Evolutionary conservation across 169 alveolate species (phyloP).

Genomic region (Amoebophrya sp.): DNA sequence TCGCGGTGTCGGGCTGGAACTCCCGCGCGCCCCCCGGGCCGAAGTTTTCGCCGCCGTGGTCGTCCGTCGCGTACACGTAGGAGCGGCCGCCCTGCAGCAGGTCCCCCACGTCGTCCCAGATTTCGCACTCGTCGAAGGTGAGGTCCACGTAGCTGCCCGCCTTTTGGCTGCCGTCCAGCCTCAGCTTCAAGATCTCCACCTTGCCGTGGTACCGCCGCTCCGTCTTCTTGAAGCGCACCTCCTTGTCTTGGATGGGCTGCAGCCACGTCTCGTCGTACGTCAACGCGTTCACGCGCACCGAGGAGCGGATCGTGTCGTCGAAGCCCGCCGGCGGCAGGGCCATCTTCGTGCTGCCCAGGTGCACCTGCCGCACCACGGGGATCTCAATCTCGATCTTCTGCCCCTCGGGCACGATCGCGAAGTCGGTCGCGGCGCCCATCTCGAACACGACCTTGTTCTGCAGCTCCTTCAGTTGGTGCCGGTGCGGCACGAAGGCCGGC

Average conservation of each 20-base stretch:
- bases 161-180: neutral
- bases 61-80: neutral
- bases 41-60: neutral
- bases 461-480: neutral
- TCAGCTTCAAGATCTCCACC: neutral
- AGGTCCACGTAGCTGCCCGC: neutral
- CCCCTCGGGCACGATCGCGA: neutral
- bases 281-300: neutral
- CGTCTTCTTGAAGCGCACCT: neutral
- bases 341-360: neutral
- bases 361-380: neutral
- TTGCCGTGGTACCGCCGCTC: neutral
- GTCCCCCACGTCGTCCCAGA: too few species aligned
- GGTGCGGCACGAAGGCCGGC: neutral
- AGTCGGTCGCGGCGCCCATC: neutral
- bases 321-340: neutral
- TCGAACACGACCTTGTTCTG: neutral
- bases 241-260: neutral
- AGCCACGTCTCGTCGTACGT: neutral
- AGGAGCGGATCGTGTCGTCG: neutral
- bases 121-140: too few species aligned
- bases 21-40: neutral
- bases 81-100: too few species aligned
- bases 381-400: neutral
- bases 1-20: too few species aligned